These are phyloP conservation scores for Chlamydomonas sphaeroides DNA, from an alignment of 139 green algal genomes.

Conservation along the genomic window DNA sequence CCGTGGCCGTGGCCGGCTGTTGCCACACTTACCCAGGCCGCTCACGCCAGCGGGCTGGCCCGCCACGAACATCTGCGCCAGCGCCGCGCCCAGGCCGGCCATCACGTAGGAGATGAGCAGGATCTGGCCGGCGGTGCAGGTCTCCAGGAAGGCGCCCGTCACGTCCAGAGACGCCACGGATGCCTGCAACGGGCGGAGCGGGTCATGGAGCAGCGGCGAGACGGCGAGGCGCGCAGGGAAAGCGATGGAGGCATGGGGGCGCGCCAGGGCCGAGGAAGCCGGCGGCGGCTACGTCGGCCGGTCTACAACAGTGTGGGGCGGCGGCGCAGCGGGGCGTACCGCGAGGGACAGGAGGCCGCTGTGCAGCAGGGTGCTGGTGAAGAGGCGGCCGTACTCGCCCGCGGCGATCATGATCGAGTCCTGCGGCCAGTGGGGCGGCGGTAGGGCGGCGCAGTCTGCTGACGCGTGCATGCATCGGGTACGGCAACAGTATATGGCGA, in stretches of 20 bases:
- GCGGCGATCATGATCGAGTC: neutral
- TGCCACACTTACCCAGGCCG: conserved; percentile 1
- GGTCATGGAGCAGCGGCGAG: too few relatives aligned
- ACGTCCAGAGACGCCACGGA: conserved; percentile 22
- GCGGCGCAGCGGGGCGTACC: neutral
- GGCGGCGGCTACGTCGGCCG: too few relatives aligned
- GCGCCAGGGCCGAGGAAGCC: too few relatives aligned
- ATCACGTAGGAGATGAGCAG: conserved; percentile 8
- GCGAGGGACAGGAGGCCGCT: conserved; percentile 25
- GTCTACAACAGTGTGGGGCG: too few relatives aligned
- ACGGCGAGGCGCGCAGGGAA: too few relatives aligned
- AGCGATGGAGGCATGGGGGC: too few relatives aligned
- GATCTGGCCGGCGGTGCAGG: neutral
- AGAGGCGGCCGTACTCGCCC: neutral
- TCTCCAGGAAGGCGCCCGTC: conserved; percentile 32
- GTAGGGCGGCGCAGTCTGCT: too few relatives aligned
- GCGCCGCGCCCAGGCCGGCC: neutral
- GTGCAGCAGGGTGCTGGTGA: conserved; percentile 31
- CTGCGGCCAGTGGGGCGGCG: too few relatives aligned
- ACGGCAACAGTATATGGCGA: too few relatives aligned
- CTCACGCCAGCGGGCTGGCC: neutral
- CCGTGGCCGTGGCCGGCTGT: too few relatives aligned
- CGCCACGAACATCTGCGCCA: conserved; percentile 1
- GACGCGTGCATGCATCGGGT: too few relatives aligned
- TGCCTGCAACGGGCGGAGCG: neutral